Conservation (phyloP, 805 yeast genomes). For the Wickerhamiella spandovensis region DNA sequence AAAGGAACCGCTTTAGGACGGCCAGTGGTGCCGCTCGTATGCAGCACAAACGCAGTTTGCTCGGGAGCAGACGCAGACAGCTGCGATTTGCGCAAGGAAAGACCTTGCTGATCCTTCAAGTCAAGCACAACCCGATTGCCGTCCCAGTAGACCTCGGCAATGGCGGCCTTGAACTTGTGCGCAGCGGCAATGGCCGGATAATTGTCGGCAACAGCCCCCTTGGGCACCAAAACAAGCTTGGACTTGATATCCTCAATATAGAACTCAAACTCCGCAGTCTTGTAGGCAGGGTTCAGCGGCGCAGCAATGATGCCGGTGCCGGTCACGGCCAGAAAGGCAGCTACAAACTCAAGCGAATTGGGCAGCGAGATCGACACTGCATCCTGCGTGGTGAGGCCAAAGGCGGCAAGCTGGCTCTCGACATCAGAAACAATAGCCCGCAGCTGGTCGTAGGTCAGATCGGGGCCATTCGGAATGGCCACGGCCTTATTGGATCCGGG, state of each 20-base stretch:
- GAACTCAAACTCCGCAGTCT: constrained; percentile 47
- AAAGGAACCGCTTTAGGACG: constrained; percentile 65
- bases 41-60: constrained; percentile 52
- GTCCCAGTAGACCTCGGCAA: constrained; percentile 41
- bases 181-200: constrained; percentile 41
- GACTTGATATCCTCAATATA: constrained; percentile 49
- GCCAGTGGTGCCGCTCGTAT: constrained; percentile 68
- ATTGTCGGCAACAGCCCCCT: constrained; percentile 30
- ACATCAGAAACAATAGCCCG: constrained; percentile 34
- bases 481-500: constrained; percentile 18
- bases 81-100: neutral
- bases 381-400: constrained; percentile 29
- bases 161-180: constrained; percentile 30
- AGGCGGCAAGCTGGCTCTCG: constrained; percentile 28
- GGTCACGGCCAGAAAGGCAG: constrained; percentile 43
- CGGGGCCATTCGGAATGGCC: constrained; percentile 32
- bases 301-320: constrained; percentile 48
- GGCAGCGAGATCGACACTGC: constrained; percentile 49
- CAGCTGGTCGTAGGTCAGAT: constrained; percentile 33
- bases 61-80: constrained; percentile 26
- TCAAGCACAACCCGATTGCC: constrained; percentile 30
- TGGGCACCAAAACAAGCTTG: constrained; percentile 43
- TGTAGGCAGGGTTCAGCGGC: constrained; percentile 54
- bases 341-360: constrained; percentile 45
- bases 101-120: constrained; percentile 1